Conservation (phyloP, 1,284 basidiomycete genomes). For the Meira nashicola region DNA sequence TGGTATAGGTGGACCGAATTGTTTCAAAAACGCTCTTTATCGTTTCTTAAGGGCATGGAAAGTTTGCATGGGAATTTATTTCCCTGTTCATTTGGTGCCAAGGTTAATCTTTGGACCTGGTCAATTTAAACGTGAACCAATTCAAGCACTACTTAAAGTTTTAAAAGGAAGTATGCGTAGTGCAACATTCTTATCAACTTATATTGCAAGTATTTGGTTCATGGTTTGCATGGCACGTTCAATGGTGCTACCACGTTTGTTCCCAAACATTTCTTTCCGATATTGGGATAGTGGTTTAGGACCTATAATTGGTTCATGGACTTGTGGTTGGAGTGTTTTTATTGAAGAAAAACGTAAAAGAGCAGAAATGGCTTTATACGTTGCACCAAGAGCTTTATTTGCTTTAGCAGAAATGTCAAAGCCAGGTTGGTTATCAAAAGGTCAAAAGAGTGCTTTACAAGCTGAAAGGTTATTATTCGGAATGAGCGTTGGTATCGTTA, state of each 20-base stretch:
- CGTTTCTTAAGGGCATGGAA: slow-evolving; percentile 50
- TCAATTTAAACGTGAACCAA: slow-evolving; percentile 29
- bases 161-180: slow-evolving; percentile 47
- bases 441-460: slow-evolving; percentile 26
- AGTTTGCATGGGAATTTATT: slow-evolving; percentile 52
- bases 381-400: slow-evolving; percentile 53
- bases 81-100: slow-evolving; percentile 54
- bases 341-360: slow-evolving; percentile 54
- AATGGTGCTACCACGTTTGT: slow-evolving; percentile 26
- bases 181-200: slow-evolving; percentile 54
- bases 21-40: slow-evolving; percentile 48
- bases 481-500: slow-evolving; percentile 27
- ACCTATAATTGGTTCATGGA: slow-evolving; percentile 24
- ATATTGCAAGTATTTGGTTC: slow-evolving; percentile 52
- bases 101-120: slow-evolving; percentile 49
- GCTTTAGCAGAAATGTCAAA: slow-evolving; percentile 34
- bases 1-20: slow-evolving; percentile 43
- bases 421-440: slow-evolving; percentile 38
- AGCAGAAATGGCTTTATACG: slow-evolving; percentile 54
- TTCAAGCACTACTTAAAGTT: slow-evolving; percentile 32
- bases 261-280: slow-evolving; percentile 25
- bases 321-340: slow-evolving; percentile 44
- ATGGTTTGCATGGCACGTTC: slow-evolving; percentile 39
- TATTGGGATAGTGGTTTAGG: slow-evolving; percentile 27
- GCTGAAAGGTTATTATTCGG: slow-evolving; percentile 38